Evolutionary conservation across 345 rosid genomes (phyloP).

Genomic region (Rhodomyrtus tomentosa): DNA sequence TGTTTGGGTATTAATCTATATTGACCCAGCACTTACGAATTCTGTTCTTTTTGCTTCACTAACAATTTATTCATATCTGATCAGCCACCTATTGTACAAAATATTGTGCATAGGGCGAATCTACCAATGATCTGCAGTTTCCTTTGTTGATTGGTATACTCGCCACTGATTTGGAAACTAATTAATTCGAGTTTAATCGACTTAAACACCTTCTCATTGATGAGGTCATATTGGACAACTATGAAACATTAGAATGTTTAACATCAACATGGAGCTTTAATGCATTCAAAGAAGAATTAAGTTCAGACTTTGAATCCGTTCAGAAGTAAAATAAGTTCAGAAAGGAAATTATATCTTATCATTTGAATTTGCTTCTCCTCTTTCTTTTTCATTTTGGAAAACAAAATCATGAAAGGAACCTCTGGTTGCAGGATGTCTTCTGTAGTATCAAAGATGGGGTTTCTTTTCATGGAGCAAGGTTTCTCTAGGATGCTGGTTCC

Average conservation of each 20-base stretch:
- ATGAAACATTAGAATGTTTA: neutral
- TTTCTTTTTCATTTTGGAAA: neutral
- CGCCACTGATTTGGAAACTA: neutral
- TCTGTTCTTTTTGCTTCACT: neutral
- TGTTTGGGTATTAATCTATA: conserved; percentile 59
- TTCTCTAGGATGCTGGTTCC: conserved; percentile 61
- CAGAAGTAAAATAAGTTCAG: neutral
- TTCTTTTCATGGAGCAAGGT: conserved; percentile 78
- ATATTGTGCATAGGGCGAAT: neutral
- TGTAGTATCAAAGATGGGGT: conserved; percentile 96
- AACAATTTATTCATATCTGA: neutral
- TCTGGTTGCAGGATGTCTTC: conserved; percentile 75
- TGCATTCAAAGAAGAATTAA: neutral
- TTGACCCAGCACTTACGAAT: neutral
- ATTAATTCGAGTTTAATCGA: neutral
- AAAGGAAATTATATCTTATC: neutral
- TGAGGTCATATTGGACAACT: neutral
- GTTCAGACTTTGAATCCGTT: neutral
- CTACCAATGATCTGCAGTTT: neutral
- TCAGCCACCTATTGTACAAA: neutral
- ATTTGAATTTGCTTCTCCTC: neutral
- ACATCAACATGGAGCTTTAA: neutral
- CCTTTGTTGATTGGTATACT: neutral
- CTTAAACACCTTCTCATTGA: neutral
- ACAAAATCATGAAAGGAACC: neutral